phyloP scores from a whole-genome alignment of 305 asterid genomes.

The Nicotiana rustica region DNA sequence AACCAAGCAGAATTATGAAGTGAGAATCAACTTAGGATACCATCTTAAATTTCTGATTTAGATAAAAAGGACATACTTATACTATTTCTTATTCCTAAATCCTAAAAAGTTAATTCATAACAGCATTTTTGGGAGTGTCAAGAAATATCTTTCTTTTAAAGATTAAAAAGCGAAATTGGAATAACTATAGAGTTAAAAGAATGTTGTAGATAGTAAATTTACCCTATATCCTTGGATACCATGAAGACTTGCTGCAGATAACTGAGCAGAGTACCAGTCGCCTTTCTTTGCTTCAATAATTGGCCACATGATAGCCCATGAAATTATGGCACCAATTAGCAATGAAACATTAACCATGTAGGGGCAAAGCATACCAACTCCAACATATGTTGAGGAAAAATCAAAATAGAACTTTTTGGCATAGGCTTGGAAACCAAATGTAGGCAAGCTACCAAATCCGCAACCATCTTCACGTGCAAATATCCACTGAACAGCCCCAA shows the following conservation, averaged over 20 bases:
- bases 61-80: too few species aligned
- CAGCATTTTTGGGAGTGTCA: too few species aligned
- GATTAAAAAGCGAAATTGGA: not conserved
- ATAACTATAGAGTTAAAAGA: not conserved
- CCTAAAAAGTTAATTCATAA: too few species aligned
- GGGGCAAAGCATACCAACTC: conserved; percentile 39
- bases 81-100: too few species aligned
- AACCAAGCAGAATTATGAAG: too few species aligned
- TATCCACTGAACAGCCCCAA: conserved; percentile 32
- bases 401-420: conserved; percentile 34
- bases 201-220: not conserved
- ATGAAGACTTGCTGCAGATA: conserved; percentile 27
- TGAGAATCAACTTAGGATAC: too few species aligned
- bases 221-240: conserved; percentile 42
- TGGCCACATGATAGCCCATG: conserved; percentile 42
- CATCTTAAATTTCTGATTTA: too few species aligned
- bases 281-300: conserved; percentile 33
- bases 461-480: conserved; percentile 31
- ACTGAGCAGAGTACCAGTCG: conserved; percentile 30
- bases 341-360: conserved; percentile 34
- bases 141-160: too few species aligned
- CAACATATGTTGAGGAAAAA: conserved; percentile 37
- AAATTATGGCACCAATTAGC: conserved; percentile 32
- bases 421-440: conserved; percentile 34
- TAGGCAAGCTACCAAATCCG: conserved; percentile 33